These are phyloP conservation scores for Pharnaceum exiguum DNA, from an alignment of 148 eudicot species.

Conservation along the genomic window DNA sequence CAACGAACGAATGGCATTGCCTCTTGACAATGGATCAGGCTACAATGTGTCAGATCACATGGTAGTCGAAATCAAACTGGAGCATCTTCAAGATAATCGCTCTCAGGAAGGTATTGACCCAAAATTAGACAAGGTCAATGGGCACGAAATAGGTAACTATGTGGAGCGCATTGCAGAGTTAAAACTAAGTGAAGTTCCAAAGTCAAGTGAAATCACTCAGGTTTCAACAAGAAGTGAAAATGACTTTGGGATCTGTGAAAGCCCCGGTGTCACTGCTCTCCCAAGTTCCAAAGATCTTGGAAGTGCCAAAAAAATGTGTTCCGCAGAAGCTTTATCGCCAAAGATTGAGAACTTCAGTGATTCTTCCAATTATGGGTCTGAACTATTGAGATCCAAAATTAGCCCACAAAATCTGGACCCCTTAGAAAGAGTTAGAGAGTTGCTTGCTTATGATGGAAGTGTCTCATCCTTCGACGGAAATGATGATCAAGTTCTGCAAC, in stretches of 20 bases:
- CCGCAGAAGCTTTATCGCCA: constrained; percentile 20
- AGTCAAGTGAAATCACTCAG: constrained; percentile 11
- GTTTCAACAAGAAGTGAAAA: constrained; percentile 16
- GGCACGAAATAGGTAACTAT: background rate
- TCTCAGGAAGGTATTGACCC: background rate
- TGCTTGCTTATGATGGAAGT: constrained; percentile 52
- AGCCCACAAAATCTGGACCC: constrained; percentile 24
- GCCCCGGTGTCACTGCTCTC: constrained; percentile 3
- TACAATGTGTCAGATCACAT: background rate
- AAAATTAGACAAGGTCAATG: constrained; percentile 3
- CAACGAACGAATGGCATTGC: background rate
- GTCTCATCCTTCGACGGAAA: constrained; percentile 70
- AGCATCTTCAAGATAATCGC: background rate
- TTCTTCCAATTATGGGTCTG: constrained; percentile 16
- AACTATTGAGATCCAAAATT: constrained; percentile 25
- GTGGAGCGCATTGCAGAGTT: constrained; percentile 14
- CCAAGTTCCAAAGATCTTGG: background rate
- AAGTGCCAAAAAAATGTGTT: constrained; percentile 6
- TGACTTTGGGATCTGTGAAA: constrained; percentile 6
- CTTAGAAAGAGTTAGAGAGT: constrained; percentile 10
- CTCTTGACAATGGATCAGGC: constrained; percentile 1
- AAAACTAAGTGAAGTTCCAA: constrained; percentile 9
- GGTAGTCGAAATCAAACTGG: constrained; percentile 2
- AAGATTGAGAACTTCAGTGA: constrained; percentile 29
- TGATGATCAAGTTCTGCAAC: constrained; percentile 37